Evolutionary conservation across 2,329 filamentous ascomycete species (phyloP).

Genomic region (Calonectria multiphialidica): DNA sequence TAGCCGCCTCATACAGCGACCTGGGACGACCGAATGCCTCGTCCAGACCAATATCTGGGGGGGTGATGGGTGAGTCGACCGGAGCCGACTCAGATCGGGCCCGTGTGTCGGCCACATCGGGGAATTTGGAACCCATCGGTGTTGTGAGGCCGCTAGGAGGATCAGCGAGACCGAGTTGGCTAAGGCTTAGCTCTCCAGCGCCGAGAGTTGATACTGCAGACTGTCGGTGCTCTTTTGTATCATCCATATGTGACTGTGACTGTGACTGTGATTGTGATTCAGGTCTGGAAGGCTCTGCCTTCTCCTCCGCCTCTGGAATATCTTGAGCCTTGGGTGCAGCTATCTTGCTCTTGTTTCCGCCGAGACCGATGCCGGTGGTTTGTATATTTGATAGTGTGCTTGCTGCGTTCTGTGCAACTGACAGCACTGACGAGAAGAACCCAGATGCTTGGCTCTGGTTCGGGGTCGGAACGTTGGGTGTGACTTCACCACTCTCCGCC

Average conservation of each 20-base stretch:
- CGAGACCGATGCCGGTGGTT: constrained; percentile 70
- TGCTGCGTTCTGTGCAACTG: constrained; percentile 92
- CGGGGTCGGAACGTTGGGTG: constrained; percentile 64
- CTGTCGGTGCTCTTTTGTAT: constrained; percentile 69
- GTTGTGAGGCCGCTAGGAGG: constrained; percentile 65
- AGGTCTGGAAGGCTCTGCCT: constrained; percentile 57
- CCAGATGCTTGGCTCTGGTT: constrained; percentile 66
- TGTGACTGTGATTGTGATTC: constrained; percentile 45
- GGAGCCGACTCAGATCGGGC: constrained; percentile 71
- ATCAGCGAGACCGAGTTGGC: constrained; percentile 85
- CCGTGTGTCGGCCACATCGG: constrained; percentile 61
- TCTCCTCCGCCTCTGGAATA: constrained; percentile 36
- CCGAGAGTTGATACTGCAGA: constrained; percentile 91
- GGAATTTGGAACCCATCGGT: constrained; percentile 67
- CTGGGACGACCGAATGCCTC: constrained; percentile 56
- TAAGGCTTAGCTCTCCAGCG: constrained; percentile 87
- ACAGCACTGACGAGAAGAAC: constrained; percentile 95
- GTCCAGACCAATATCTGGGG: constrained; percentile 47
- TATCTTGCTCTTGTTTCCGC: constrained; percentile 52
- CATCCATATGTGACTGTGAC: constrained; percentile 31
- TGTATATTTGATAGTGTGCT: constrained; percentile 80
- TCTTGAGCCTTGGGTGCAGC: constrained; percentile 42
- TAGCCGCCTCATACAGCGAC: constrained; percentile 63
- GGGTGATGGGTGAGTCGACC: constrained; percentile 53
- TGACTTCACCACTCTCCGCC: constrained; percentile 73